These are phyloP conservation scores for Thalia dealbata DNA, from an alignment of 176 grass and related monocot species.

Conservation along the genomic window DNA sequence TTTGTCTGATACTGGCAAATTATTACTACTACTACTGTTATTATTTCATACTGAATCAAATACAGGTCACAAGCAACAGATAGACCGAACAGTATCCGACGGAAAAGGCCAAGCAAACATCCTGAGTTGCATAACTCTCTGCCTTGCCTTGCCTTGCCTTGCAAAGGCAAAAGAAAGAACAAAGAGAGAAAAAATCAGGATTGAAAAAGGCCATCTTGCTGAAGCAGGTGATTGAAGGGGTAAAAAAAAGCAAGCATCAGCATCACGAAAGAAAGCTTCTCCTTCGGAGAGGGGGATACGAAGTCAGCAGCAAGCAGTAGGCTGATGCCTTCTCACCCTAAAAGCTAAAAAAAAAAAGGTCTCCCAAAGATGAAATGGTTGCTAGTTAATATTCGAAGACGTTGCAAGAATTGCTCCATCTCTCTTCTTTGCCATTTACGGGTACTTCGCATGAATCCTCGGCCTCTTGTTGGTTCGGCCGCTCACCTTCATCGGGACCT, in stretches of 20 bases:
- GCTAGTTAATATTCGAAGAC: neutral
- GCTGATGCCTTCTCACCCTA: neutral
- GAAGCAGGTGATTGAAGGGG: neutral
- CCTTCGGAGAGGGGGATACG: neutral
- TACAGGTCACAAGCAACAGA: too few species aligned
- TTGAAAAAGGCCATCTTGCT: neutral
- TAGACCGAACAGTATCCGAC: too few species aligned
- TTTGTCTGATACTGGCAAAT: too few species aligned
- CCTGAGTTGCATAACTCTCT: too few species aligned
- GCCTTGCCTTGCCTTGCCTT: too few species aligned
- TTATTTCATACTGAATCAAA: too few species aligned
- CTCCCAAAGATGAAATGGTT: neutral
- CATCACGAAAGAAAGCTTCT: neutral
- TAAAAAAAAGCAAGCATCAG: neutral
- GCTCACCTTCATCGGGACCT: neutral
- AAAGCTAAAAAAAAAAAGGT: neutral
- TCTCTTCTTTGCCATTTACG: neutral
- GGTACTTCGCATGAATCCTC: neutral
- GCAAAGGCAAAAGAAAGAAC: too few species aligned
- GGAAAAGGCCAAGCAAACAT: too few species aligned
- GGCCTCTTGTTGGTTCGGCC: neutral
- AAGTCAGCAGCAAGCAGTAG: neutral
- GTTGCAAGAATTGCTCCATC: neutral
- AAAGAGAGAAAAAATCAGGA: too few species aligned
- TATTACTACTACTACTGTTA: too few species aligned